Evolutionary conservation across 805 yeast species (phyloP).

Genomic region (Metschnikowia vanudenii): DNA sequence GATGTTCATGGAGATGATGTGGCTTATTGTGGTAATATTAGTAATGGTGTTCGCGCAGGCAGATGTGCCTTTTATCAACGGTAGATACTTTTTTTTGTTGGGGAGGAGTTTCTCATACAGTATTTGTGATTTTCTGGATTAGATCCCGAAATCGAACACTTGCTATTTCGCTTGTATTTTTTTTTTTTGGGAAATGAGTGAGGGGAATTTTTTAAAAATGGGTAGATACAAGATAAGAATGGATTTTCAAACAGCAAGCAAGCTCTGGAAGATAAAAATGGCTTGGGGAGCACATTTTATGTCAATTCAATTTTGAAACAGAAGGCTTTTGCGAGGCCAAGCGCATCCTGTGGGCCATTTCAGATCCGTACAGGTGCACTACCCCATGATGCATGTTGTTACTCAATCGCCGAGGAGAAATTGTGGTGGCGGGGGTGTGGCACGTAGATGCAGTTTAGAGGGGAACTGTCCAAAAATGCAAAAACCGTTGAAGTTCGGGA

Average conservation of each 20-base stretch:
- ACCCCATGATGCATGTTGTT: slow-evolving; percentile 5
- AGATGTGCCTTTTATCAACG: background rate
- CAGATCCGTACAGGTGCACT: slow-evolving; percentile 8
- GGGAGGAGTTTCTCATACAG: background rate
- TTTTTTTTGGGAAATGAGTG: background rate
- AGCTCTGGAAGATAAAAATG: background rate
- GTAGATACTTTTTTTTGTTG: background rate
- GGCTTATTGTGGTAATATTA: background rate
- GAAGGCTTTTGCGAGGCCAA: background rate
- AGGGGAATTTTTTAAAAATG: background rate
- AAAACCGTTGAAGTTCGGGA: background rate
- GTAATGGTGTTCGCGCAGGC: background rate
- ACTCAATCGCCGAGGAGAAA: slow-evolving; percentile 4
- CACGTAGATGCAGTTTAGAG: slow-evolving; percentile 6
- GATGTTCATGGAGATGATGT: background rate
- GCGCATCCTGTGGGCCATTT: slow-evolving; percentile 2
- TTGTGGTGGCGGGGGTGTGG: slow-evolving; percentile 14
- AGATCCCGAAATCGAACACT: background rate
- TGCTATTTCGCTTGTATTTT: background rate
- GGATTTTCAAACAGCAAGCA: background rate
- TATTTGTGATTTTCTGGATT: background rate
- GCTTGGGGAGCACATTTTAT: background rate
- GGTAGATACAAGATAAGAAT: background rate
- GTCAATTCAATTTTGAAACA: background rate
- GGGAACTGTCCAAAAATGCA: background rate